Conservation (phyloP, 768 basidiomycete genomes). For the Leccinum ochraceum region DNA sequence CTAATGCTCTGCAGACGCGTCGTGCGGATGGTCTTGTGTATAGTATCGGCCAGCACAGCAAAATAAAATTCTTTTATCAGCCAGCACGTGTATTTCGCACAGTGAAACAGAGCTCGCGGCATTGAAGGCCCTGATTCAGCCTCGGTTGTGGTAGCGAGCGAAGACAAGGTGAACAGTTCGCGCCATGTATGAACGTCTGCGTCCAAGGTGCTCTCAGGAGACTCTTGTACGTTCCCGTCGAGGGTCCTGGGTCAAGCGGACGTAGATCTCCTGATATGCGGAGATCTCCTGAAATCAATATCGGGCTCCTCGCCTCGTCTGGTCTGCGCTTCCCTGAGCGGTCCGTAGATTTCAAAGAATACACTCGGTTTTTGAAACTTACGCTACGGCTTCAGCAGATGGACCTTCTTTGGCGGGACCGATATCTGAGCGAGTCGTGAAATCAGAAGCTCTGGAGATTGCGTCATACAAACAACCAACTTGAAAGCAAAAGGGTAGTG, state of each 20-base stretch:
- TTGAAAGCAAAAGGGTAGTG: not conserved
- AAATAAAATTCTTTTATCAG: slow-evolving; percentile 29
- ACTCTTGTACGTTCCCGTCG: slow-evolving; percentile 28
- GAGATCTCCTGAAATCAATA: slow-evolving; percentile 44
- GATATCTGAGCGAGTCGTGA: slow-evolving; percentile 98
- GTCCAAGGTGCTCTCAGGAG: slow-evolving; percentile 28
- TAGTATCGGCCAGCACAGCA: slow-evolving; percentile 28
- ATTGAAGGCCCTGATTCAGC: slow-evolving; percentile 13
- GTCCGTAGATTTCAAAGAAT: too few species aligned
- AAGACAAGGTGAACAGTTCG: slow-evolving; percentile 27
- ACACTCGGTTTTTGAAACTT: slow-evolving; percentile 29
- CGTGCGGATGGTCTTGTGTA: slow-evolving; percentile 24
- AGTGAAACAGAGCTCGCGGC: slow-evolving; percentile 20
- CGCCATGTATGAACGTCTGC: slow-evolving; percentile 29
- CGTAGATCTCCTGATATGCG: too few species aligned
- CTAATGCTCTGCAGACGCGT: slow-evolving; percentile 28
- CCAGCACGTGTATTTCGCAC: slow-evolving; percentile 31
- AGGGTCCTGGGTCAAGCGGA: too few species aligned
- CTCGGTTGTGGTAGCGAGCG: not conserved
- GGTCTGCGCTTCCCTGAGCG: slow-evolving; percentile 76
- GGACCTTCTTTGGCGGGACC: slow-evolving; percentile 97
- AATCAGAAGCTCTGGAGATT: slow-evolving; percentile 79
- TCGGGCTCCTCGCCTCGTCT: slow-evolving; percentile 86
- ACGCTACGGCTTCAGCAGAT: slow-evolving; percentile 89
- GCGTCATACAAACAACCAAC: slow-evolving; percentile 13